Conservation (phyloP, 2,329 filamentous ascomycete species). For the Colletotrichum plurivorum region DNA sequence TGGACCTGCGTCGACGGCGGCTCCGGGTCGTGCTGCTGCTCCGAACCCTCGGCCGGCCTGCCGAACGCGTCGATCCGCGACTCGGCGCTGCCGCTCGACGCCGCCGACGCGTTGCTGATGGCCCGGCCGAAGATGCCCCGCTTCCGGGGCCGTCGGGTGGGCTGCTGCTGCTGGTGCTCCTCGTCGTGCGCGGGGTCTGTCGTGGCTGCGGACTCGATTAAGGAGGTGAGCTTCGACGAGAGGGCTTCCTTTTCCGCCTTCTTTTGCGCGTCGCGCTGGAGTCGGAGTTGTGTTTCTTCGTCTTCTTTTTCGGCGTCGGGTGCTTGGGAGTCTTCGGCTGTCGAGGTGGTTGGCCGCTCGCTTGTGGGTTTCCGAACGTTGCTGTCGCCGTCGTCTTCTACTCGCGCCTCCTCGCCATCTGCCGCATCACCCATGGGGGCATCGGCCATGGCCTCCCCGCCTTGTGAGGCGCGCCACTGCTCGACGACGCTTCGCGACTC, state of each 20-base stretch:
- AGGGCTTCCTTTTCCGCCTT: conserved; percentile 58
- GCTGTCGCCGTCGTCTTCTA: background rate
- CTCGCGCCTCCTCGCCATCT: background rate
- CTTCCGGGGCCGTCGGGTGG: conserved; percentile 49
- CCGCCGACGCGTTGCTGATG: conserved; percentile 69
- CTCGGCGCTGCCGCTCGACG: conserved; percentile 62
- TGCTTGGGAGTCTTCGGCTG: conserved; percentile 31
- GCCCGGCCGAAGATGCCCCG: conserved; percentile 71
- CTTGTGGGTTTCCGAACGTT: background rate
- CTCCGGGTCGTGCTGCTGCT: conserved; percentile 24
- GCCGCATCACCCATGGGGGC: background rate
- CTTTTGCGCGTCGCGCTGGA: conserved; percentile 42
- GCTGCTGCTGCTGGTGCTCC: conserved; percentile 37
- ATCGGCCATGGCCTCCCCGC: background rate
- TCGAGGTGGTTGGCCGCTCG: background rate
- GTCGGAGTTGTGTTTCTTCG: conserved; percentile 40
- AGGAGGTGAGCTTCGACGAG: conserved; percentile 57
- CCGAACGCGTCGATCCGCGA: conserved; percentile 42
- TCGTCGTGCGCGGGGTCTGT: conserved; percentile 34
- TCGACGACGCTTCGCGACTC: conserved; percentile 8
- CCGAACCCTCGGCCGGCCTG: conserved; percentile 21
- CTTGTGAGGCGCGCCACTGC: background rate
- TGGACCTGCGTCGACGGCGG: conserved; percentile 67
- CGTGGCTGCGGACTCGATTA: conserved; percentile 53
- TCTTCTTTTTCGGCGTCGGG: conserved; percentile 37